Percentiles rank a stretch among this genome's conserved stretches.
Conservation (phyloP, 2,329 filamentous ascomycete species). For the Neurospora sp. region DNA sequence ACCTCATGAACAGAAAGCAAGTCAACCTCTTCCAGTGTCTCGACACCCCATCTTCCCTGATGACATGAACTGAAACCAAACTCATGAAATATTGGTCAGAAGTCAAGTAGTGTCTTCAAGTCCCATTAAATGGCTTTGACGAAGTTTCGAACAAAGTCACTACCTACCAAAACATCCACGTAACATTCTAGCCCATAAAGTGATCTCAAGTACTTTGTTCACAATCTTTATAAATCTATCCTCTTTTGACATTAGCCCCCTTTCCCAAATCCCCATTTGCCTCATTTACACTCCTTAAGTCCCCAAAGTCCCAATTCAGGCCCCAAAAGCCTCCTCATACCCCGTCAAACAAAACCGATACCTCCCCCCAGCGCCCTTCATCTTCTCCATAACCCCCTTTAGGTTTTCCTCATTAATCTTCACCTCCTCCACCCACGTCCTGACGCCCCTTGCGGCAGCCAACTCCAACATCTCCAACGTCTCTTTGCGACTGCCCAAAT, state of each 20-base stretch:
- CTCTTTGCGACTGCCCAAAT: constrained; percentile 62
- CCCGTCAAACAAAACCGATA: constrained; percentile 69
- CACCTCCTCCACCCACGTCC: constrained; percentile 64
- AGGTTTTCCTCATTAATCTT: constrained; percentile 64
- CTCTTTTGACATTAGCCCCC: neutral
- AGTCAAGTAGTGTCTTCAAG: neutral
- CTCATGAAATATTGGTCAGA: neutral
- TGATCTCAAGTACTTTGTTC: neutral
- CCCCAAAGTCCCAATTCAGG: constrained; percentile 18
- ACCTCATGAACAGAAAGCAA: neutral
- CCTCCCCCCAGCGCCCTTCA: constrained; percentile 60
- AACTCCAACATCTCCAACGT: constrained; percentile 63
- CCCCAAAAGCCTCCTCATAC: constrained; percentile 59
- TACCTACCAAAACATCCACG: neutral
- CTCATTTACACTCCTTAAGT: no score
- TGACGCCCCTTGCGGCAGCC: constrained; percentile 58
- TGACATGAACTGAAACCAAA: neutral
- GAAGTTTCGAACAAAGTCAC: neutral
- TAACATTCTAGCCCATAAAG: neutral
- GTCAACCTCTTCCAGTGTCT: neutral
- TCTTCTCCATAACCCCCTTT: constrained; percentile 56
- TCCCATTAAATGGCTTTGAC: neutral
- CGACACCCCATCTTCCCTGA: neutral
- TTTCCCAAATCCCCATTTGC: no score
- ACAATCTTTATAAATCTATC: neutral